A percentile compares a stretch with the other conserved stretches of the same genome.
These are phyloP conservation scores for Pelargonium australe DNA, from an alignment of 441 rosid species.

Conservation along the genomic window DNA sequence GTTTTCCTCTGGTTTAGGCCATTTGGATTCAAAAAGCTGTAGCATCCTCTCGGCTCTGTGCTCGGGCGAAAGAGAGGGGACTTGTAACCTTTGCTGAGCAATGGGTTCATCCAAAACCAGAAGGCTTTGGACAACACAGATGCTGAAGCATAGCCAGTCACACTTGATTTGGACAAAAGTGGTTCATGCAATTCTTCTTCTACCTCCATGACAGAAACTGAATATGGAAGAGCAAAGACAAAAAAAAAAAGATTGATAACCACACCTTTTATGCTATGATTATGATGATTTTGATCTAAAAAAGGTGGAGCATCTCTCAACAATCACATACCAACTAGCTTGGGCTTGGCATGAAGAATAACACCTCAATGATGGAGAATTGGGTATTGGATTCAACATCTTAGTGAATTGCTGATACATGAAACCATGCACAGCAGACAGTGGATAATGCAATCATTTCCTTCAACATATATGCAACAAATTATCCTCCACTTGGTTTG, in stretches of 20 bases:
- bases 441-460: too few relatives aligned
- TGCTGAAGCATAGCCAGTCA: slow-evolving; percentile 66
- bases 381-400: too few relatives aligned
- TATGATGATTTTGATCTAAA: too few relatives aligned
- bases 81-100: slow-evolving; percentile 55
- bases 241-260: neutral
- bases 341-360: too few relatives aligned
- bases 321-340: too few relatives aligned
- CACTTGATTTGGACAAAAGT: slow-evolving; percentile 37
- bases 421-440: too few relatives aligned
- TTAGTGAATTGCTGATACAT: too few relatives aligned
- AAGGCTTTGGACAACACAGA: slow-evolving; percentile 61
- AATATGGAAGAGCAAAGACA: slow-evolving; percentile 46
- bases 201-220: slow-evolving; percentile 44
- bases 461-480: too few relatives aligned
- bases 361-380: too few relatives aligned
- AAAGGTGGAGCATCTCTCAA: too few relatives aligned
- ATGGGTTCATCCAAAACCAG: slow-evolving; percentile 71
- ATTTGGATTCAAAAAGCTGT: slow-evolving; percentile 46
- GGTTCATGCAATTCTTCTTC: slow-evolving; percentile 28
- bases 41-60: slow-evolving; percentile 44
- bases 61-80: slow-evolving; percentile 48
- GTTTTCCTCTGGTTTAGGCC: slow-evolving; percentile 34
- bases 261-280: too few relatives aligned
- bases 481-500: too few relatives aligned